Evolutionary conservation across 2,329 filamentous ascomycete species (phyloP).

Genomic region (Colletotrichum ledebouriae): DNA sequence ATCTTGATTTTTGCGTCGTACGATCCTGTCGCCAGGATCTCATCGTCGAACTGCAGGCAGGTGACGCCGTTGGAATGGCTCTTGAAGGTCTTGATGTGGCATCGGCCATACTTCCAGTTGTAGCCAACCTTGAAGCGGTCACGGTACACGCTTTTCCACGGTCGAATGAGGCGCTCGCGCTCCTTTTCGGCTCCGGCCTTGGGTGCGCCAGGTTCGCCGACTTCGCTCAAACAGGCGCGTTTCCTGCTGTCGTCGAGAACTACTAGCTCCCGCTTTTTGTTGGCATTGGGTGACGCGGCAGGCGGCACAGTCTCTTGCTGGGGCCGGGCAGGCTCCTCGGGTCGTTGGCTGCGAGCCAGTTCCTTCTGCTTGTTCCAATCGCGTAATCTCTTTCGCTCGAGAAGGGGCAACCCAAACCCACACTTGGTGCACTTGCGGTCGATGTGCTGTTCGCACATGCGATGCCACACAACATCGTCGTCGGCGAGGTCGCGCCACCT

Average conservation of each 20-base stretch:
- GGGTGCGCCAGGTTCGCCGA: constrained; percentile 32
- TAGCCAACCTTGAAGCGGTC: constrained; percentile 95
- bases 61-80: constrained; percentile 84
- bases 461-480: constrained; percentile 96
- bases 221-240: constrained; percentile 49
- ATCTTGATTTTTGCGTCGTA: constrained; percentile 97
- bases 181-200: constrained; percentile 50
- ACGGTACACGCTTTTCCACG: constrained; percentile 98
- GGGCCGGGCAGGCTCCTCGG: constrained; percentile 43
- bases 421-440: constrained; percentile 95
- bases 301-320: constrained; percentile 44
- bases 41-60: constrained; percentile 78
- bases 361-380: constrained; percentile 90
- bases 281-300: constrained; percentile 44
- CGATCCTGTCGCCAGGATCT: constrained; percentile 91
- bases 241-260: constrained; percentile 52
- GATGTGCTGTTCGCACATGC: constrained; percentile 93
- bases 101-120: constrained; percentile 97
- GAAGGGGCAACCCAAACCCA: constrained; percentile 90
- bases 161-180: constrained; percentile 68
- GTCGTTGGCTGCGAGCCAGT: constrained; percentile 56
- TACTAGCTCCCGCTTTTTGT: constrained; percentile 52
- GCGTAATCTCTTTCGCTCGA: constrained; percentile 89
- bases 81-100: constrained; percentile 84
- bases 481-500: constrained; percentile 93